Conservation (phyloP, 2,329 filamentous ascomycete genomes). For the Leptographium wingfieldii region DNA sequence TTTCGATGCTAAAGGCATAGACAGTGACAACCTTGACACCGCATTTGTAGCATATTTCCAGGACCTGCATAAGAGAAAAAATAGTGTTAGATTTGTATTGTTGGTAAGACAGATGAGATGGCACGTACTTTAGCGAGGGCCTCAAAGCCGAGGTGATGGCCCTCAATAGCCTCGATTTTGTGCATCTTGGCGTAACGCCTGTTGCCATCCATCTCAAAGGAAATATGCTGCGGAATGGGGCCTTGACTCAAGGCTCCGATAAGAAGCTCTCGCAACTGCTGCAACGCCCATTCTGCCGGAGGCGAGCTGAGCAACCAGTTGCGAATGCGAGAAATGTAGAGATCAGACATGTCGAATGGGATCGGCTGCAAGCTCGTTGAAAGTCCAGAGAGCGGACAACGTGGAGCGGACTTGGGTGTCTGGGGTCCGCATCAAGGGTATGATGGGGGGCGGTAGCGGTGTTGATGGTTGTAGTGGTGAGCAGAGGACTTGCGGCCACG, state of each 20-base stretch:
- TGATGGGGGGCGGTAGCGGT: not conserved
- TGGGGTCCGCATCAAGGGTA: not conserved
- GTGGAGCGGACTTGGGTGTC: not conserved
- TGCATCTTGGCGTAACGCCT: slow-evolving; percentile 79
- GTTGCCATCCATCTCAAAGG: slow-evolving; percentile 99
- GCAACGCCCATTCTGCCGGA: slow-evolving; percentile 80
- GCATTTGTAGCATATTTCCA: slow-evolving; percentile 96
- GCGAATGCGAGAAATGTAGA: slow-evolving; percentile 34
- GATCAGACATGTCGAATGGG: slow-evolving; percentile 35
- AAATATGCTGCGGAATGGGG: slow-evolving; percentile 84
- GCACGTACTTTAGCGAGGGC: slow-evolving; percentile 66
- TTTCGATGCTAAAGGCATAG: slow-evolving; percentile 98
- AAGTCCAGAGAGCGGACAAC: not conserved
- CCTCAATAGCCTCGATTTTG: slow-evolving; percentile 92
- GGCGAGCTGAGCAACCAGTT: slow-evolving; percentile 77
- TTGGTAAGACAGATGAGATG: not conserved
- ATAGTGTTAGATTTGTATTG: slow-evolving; percentile 9
- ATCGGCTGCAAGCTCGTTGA: not conserved
- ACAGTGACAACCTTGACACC: slow-evolving; percentile 95
- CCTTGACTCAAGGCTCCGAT: slow-evolving; percentile 85
- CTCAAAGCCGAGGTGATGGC: slow-evolving; percentile 91
- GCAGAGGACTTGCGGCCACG: not conserved
- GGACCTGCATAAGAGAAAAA: slow-evolving; percentile 42
- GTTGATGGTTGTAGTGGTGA: not conserved
- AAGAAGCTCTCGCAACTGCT: slow-evolving; percentile 66